Evolutionary conservation across 2,329 filamentous ascomycete genomes (phyloP).

Genomic region (Penicillium sp.): DNA sequence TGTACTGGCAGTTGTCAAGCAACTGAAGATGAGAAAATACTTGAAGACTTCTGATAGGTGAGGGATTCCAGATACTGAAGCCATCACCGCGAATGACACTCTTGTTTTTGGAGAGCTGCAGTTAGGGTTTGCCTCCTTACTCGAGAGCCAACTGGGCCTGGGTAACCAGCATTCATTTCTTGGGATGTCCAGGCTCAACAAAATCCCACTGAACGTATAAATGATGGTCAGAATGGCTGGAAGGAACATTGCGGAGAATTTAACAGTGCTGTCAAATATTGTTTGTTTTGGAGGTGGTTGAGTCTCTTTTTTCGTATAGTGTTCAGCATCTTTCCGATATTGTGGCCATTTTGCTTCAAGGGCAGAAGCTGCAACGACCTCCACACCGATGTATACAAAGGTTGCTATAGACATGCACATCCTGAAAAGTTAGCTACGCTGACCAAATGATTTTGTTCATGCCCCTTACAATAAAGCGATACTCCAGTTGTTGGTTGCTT

Average conservation of each 20-base stretch:
- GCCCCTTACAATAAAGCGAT: too few species aligned
- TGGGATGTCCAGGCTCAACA: conserved; percentile 31
- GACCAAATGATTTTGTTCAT: too few species aligned
- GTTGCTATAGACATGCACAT: conserved; percentile 36
- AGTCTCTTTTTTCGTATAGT: not conserved
- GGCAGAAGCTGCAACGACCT: conserved; percentile 39
- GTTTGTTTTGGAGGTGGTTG: not conserved
- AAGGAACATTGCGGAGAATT: conserved; percentile 35
- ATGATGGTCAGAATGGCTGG: conserved; percentile 29
- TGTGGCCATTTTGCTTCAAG: conserved; percentile 34
- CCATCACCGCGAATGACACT: conserved; percentile 31
- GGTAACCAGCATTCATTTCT: conserved; percentile 28
- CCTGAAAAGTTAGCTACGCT: conserved; percentile 12
- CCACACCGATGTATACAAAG: conserved; percentile 41
- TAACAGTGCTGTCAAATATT: conserved; percentile 19
- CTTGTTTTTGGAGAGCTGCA: conserved; percentile 1
- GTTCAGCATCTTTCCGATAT: not conserved
- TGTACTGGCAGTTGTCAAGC: conserved; percentile 37
- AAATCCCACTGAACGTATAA: conserved; percentile 31
- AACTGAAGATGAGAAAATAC: conserved; percentile 33
- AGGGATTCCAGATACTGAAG: conserved; percentile 21
- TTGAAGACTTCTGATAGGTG: conserved; percentile 32
- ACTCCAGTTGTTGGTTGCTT: not conserved
- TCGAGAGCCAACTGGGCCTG: conserved; percentile 19
- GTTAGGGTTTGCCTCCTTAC: not conserved